Evolutionary conservation across 1,284 basidiomycete genomes (phyloP), one percentile per base, ranked within the genome.

Genomic region (Cutaneotrichosporon sp.): DNA sequence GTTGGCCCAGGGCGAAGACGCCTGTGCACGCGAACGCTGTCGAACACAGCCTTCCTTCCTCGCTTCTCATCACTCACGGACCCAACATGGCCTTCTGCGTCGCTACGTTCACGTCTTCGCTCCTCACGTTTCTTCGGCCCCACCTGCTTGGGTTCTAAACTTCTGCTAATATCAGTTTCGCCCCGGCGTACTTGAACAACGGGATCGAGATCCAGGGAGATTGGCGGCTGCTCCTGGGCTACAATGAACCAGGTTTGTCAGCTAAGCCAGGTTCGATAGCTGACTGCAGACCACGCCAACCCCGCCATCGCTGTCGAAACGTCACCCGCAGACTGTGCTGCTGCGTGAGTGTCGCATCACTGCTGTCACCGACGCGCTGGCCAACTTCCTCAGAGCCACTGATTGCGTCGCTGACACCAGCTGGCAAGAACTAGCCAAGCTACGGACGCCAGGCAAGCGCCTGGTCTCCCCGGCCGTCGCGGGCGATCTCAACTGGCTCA

Each of bases 221-320:
- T 5, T 68, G 61, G 60, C 52, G 39, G 20, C 45, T 62, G 37
- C 45, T 73, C 5, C 49, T 73, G 9, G 71, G 71, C 1, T 73
- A 64, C 60, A 73, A 73, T 42, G 71, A 73, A 55, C 71, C 71
- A 19, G 70, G 70, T 70, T 9, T 47, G 64, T 48, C 4, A 19
- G 9, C 45, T 32, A 8, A 6, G n/a, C 3, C 16, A 33, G 24
- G 5, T 2, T 39, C 24, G 10, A 2, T 2, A 26, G 24, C 38
- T 41, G 38, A 41, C 38, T n/a, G 27, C 16, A 70, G 68, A 70
- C 48, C 70, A 69, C 45, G 22, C 47, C 17, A 62, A 72, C 43
- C 41, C 56, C 4, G 43, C 54, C 5, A 69, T 71, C 5, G 67
- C 68, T 0, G 52, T 52, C 6, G 33, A 57, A 4, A 52, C 27